A percentile compares a stretch with the other conserved stretches of the same genome.
Evolutionary conservation across 2,329 filamentous ascomycete genomes (phyloP).

Genomic region (Cordyceps javanica): DNA sequence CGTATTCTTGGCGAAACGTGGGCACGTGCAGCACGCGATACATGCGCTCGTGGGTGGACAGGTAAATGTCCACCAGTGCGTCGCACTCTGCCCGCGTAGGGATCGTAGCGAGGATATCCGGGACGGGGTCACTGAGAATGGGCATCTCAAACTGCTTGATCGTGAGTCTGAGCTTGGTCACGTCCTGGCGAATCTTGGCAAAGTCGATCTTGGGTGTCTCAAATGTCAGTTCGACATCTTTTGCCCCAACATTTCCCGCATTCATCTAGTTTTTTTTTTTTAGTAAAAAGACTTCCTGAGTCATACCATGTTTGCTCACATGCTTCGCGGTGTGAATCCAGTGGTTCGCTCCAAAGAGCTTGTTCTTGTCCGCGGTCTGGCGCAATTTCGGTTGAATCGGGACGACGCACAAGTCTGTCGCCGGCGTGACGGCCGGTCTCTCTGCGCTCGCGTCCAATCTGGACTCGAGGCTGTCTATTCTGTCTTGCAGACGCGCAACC

Average conservation of each 20-base stretch:
- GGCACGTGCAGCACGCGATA: conserved; percentile 8
- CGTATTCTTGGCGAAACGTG: conserved; percentile 3
- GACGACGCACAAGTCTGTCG: not conserved
- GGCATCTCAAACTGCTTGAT: conserved; percentile 10
- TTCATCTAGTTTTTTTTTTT: not conserved
- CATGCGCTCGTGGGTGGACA: conserved; percentile 3
- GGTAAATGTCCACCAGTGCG: not conserved
- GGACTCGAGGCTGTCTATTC: not conserved
- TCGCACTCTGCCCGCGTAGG: not conserved
- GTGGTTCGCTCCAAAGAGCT: conserved; percentile 7
- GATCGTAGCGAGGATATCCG: not conserved
- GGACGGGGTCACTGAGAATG: not conserved
- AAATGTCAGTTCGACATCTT: conserved; percentile 8
- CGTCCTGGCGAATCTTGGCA: not conserved
- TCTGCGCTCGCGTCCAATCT: not conserved
- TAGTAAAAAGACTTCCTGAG: not conserved
- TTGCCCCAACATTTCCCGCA: not conserved
- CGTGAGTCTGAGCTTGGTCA: not conserved
- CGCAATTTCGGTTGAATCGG: conserved; percentile 1
- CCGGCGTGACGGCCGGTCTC: not conserved
- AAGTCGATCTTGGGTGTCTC: conserved; percentile 10
- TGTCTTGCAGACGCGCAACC: not conserved
- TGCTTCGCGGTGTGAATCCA: conserved; percentile 4
- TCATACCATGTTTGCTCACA: not conserved
- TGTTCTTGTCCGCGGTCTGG: conserved; percentile 1